Conservation (phyloP, 257 asterid species). For the Echites panduratus region DNA sequence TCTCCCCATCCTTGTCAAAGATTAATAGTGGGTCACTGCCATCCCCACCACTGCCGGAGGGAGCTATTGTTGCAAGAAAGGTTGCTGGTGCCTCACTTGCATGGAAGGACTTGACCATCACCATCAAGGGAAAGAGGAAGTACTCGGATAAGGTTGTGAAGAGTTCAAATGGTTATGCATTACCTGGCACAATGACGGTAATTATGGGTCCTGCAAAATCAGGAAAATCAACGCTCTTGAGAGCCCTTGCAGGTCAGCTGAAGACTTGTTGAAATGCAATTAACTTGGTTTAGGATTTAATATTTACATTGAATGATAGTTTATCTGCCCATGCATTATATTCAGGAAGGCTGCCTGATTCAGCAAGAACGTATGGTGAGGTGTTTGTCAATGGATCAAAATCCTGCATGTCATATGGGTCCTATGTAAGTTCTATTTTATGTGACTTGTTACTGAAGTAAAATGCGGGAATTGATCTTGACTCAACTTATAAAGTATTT, state of each 20-base stretch:
- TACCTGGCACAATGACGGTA: constrained; percentile 98
- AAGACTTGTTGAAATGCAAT: constrained; percentile 3
- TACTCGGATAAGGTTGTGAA: constrained; percentile 89
- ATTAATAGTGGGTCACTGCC: constrained; percentile 78
- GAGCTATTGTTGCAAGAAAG: constrained; percentile 55
- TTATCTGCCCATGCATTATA: constrained; percentile 7
- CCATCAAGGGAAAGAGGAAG: constrained; percentile 83
- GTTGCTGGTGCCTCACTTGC: constrained; percentile 80
- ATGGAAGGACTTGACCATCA: constrained; percentile 93
- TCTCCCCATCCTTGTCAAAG: constrained; percentile 87
- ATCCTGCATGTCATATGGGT: constrained; percentile 67
- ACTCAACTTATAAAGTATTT: background rate
- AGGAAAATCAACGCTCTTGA: constrained; percentile 94
- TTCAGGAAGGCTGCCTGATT: constrained; percentile 82
- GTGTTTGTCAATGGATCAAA: constrained; percentile 78
- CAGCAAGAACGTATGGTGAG: constrained; percentile 84
- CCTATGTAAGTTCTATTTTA: constrained; percentile 58
- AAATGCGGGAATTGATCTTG: background rate
- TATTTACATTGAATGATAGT: background rate
- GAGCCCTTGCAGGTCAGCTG: constrained; percentile 84
- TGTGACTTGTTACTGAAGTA: constrained; percentile 16
- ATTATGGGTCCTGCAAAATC: constrained; percentile 99
- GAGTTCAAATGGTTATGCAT: constrained; percentile 87
- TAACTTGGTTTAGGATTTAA: background rate
- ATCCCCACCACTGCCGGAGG: constrained; percentile 80